These are phyloP conservation scores for Prunus kanzakura DNA, from an alignment of 306 rosid species.

Conservation along the genomic window DNA sequence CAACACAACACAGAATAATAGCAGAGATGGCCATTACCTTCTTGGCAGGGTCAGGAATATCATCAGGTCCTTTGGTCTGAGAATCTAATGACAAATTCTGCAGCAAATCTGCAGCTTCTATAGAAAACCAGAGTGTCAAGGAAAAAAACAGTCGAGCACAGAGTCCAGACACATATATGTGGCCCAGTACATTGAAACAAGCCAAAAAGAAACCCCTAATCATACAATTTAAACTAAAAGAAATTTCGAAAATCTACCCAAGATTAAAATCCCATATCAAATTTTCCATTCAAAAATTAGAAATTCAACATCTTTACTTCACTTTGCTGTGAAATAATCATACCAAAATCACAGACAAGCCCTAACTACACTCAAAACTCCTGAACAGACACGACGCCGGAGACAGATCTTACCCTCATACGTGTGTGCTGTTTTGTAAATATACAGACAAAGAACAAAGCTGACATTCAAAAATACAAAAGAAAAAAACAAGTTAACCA, in stretches of 20 bases:
- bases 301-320: background rate
- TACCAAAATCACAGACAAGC: background rate
- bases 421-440: no score
- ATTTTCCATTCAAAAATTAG: background rate
- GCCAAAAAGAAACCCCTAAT: background rate
- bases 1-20: background rate
- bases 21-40: conserved; percentile 39
- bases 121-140: conserved; percentile 38
- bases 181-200: background rate
- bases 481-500: background rate
- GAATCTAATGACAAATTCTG: conserved; percentile 81
- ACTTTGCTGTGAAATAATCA: background rate
- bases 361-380: background rate
- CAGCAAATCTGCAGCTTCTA: conserved; percentile 77
- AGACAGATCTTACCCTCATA: background rate
- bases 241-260: background rate
- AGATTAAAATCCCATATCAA: background rate
- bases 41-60: conserved; percentile 70
- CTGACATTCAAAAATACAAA: background rate
- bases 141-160: conserved; percentile 27
- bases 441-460: background rate
- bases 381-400: background rate
- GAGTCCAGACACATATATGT: background rate
- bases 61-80: conserved; percentile 68
- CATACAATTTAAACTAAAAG: background rate